Evolutionary conservation across 345 rosid species (phyloP).

Genomic region (Citropsis articulata): DNA sequence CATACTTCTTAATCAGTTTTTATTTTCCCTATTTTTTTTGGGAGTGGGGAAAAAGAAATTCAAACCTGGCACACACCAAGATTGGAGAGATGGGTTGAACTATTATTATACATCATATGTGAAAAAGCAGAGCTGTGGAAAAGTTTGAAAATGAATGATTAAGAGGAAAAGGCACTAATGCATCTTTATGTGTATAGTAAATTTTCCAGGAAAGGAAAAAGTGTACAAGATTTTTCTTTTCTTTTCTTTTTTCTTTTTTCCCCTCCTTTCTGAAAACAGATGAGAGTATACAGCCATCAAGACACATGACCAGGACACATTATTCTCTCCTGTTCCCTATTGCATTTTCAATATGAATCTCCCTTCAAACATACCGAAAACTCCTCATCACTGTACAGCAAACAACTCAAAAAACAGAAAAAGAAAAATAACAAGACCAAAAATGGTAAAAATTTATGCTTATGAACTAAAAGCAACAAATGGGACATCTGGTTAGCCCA

Average conservation of each 20-base stretch:
- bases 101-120: neutral
- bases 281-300: constrained; percentile 19
- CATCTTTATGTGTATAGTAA: neutral
- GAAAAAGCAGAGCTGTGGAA: neutral
- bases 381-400: constrained; percentile 35
- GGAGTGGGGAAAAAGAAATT: too few relatives aligned
- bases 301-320: constrained; percentile 12
- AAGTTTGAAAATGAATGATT: neutral
- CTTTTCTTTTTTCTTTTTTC: too few relatives aligned
- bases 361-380: constrained; percentile 1
- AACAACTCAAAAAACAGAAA: constrained; percentile 11
- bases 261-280: neutral
- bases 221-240: neutral
- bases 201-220: neutral
- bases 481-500: constrained; percentile 78
- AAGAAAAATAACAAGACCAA: neutral
- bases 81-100: neutral
- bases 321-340: constrained; percentile 4
- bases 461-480: constrained; percentile 47
- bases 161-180: neutral
- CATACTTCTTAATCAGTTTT: neutral
- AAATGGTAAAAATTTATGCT: neutral
- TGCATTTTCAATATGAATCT: constrained; percentile 8
- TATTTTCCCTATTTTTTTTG: neutral
- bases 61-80: too few relatives aligned